These are phyloP conservation scores for Chalara sp. DNA, from an alignment of 2,329 filamentous ascomycete species.

Conservation along the genomic window DNA sequence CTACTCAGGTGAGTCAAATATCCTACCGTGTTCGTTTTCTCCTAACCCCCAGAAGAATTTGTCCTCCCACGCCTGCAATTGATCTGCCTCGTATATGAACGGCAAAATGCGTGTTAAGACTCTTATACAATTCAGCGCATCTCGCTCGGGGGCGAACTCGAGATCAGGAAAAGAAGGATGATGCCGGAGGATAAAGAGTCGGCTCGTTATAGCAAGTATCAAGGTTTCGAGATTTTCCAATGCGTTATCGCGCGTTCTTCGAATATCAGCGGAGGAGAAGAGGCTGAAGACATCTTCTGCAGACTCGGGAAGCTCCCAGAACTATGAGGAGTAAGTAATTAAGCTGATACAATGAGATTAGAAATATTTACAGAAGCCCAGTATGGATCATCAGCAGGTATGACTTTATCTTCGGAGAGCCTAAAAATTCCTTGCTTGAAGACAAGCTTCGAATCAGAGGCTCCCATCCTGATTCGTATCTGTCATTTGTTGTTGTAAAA, in stretches of 20 bases:
- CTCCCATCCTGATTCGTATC: conserved; percentile 61
- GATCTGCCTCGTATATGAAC: conserved; percentile 85
- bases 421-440: conserved; percentile 98
- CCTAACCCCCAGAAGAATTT: conserved; percentile 82
- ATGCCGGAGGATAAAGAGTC: conserved; percentile 74
- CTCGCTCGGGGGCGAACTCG: conserved; percentile 73
- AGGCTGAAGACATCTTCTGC: conserved; percentile 95
- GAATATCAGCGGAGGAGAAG: conserved; percentile 83
- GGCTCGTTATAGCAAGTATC: conserved; percentile 74
- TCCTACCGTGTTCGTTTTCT: conserved; percentile 54
- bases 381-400: conserved; percentile 81
- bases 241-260: conserved; percentile 77
- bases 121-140: conserved; percentile 92
- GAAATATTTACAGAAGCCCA: conserved; percentile 74
- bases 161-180: conserved; percentile 86
- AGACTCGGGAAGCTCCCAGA: conserved; percentile 95
- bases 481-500: conserved; percentile 16
- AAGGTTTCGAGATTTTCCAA: conserved; percentile 87
- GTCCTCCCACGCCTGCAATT: conserved; percentile 79
- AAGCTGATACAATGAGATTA: neutral
- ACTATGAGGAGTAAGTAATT: conserved; percentile 46
- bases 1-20: neutral
- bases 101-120: conserved; percentile 85
- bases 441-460: conserved; percentile 96
- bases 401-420: conserved; percentile 84